These are phyloP conservation scores for Plantago major DNA, from an alignment of 257 asterid genomes.

Conservation along the genomic window DNA sequence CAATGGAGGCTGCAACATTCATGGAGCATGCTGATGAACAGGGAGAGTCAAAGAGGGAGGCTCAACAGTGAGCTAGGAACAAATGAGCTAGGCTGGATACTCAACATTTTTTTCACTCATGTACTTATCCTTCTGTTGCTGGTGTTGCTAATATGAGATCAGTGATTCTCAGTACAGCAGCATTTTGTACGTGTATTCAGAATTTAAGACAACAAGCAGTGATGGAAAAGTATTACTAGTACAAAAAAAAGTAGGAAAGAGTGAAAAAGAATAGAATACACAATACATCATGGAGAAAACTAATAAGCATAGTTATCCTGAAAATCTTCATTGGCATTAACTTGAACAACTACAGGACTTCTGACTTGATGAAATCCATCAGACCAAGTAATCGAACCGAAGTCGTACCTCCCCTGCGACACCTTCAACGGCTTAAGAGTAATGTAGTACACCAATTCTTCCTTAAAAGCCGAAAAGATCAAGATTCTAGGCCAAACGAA, in stretches of 20 bases:
- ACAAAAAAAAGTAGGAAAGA: background rate
- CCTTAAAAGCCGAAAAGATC: constrained; percentile 36
- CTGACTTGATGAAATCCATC: constrained; percentile 54
- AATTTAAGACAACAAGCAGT: no score
- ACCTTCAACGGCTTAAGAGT: constrained; percentile 34
- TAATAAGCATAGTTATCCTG: background rate
- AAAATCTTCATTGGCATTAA: constrained; percentile 22
- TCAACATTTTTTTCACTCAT: no score
- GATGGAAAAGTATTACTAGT: no score
- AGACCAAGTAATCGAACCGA: constrained; percentile 57
- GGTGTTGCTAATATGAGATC: no score
- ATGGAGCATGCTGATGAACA: no score
- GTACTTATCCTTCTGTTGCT: no score
- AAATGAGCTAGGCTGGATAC: no score
- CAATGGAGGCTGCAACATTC: no score
- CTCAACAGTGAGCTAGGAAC: no score
- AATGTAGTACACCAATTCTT: constrained; percentile 35
- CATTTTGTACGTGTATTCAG: no score
- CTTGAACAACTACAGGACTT: constrained; percentile 51
- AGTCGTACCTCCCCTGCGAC: constrained; percentile 38
- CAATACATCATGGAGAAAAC: background rate
- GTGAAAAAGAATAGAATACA: background rate
- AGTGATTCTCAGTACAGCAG: no score
- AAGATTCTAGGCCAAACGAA: constrained; percentile 42
- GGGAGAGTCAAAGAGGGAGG: no score